phyloP scores from a whole-genome alignment of 1,139 yeast genomes.

The Taphrina pruni region DNA sequence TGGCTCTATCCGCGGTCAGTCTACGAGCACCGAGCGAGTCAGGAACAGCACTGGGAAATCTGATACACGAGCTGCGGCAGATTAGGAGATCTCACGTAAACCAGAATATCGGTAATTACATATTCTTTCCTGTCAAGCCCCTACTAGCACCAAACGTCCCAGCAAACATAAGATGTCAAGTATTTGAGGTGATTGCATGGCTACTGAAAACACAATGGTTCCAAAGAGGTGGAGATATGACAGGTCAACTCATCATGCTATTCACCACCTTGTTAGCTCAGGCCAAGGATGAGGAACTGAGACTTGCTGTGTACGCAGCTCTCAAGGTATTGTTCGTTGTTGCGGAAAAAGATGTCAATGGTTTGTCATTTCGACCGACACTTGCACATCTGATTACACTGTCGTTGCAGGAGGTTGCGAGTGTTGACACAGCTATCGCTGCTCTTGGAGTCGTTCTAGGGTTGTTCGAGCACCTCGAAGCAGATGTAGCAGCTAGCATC shows the following conservation, averaged over 20 bases:
- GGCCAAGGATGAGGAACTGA: constrained; percentile 29
- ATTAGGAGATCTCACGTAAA: constrained; percentile 1
- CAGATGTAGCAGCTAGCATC: constrained; percentile 24
- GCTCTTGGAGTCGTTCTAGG: constrained; percentile 1
- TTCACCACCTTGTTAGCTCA: constrained; percentile 19
- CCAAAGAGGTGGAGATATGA: constrained; percentile 14
- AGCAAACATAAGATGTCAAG: constrained; percentile 10
- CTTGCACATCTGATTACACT: constrained; percentile 22
- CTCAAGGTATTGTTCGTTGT: constrained; percentile 7
- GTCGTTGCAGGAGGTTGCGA: constrained; percentile 7
- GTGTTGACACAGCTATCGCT: not conserved
- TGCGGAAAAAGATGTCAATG: constrained; percentile 5
- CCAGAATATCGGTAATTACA: constrained; percentile 32
- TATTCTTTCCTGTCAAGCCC: constrained; percentile 34
- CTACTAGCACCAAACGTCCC: constrained; percentile 11
- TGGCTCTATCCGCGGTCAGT: constrained; percentile 22
- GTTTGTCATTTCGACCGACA: constrained; percentile 25
- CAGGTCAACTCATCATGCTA: constrained; percentile 26
- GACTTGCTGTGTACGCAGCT: not conserved
- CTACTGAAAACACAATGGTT: constrained; percentile 26
- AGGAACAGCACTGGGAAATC: constrained; percentile 10
- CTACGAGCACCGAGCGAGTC: constrained; percentile 15
- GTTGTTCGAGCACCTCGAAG: constrained; percentile 17
- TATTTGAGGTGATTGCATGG: constrained; percentile 25
- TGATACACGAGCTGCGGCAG: not conserved